Evolutionary conservation across 2,329 filamentous ascomycete species (phyloP).

Genomic region (Paraphoma sp.): DNA sequence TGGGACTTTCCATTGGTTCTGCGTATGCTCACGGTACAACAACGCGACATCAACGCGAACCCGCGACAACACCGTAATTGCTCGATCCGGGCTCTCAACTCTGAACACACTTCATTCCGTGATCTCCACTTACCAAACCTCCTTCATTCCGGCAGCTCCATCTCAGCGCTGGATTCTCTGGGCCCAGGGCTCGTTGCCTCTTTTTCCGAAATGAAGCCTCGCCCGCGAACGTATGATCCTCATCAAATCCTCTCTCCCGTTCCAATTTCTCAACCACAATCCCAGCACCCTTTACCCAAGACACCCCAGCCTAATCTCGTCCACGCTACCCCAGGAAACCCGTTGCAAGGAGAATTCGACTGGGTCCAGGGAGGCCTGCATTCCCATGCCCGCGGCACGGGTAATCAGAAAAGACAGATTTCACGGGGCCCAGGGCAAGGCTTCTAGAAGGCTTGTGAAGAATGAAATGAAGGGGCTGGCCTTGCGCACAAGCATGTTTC

Average conservation of each 20-base stretch:
- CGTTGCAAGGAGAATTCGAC: not conserved
- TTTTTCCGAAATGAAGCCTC: not conserved
- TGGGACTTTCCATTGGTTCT: too few relatives aligned
- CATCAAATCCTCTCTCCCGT: not conserved
- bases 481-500: too few relatives aligned
- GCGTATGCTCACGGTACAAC: too few relatives aligned
- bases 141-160: not conserved
- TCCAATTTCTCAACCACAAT: too few relatives aligned
- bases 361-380: slow-evolving; percentile 2
- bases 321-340: not conserved
- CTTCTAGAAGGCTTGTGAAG: too few relatives aligned
- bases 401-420: not conserved
- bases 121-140: not conserved
- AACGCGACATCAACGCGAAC: too few relatives aligned
- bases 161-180: not conserved
- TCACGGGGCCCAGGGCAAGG: not conserved
- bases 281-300: not conserved
- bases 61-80: too few relatives aligned
- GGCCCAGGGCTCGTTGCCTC: not conserved
- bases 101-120: not conserved
- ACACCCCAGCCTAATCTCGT: not conserved
- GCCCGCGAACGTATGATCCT: not conserved
- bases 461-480: too few relatives aligned
- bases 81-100: not conserved
- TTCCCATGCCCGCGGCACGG: not conserved